Evolutionary conservation across 768 basidiomycete genomes (phyloP).

Genomic region (Boletus sensibilis): DNA sequence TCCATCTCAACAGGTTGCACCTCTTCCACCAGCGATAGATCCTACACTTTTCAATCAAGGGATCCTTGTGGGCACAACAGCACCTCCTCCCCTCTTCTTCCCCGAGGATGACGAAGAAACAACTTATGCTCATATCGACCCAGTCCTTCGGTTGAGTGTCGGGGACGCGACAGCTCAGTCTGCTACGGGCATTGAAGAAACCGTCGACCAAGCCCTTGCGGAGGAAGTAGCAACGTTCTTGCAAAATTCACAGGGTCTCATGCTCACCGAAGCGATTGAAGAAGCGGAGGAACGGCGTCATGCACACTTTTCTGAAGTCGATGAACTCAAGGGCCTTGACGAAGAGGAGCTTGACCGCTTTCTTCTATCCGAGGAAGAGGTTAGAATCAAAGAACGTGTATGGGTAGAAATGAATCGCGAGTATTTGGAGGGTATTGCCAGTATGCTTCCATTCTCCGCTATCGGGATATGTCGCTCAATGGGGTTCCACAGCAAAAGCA

Average conservation of each 20-base stretch:
- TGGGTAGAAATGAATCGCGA: constrained; percentile 95
- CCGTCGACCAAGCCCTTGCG: constrained; percentile 59
- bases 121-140: constrained; percentile 53
- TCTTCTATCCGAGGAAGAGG: constrained; percentile 75
- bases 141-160: constrained; percentile 41
- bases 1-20: constrained; percentile 16
- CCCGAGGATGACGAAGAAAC: constrained; percentile 45
- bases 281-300: constrained; percentile 65
- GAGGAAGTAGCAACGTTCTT: constrained; percentile 72
- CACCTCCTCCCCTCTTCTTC: constrained; percentile 38
- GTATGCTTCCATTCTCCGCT: constrained; percentile 31
- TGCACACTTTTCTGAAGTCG: constrained; percentile 45
- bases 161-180: constrained; percentile 14
- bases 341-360: constrained; percentile 88
- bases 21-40: constrained; percentile 43
- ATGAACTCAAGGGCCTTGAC: constrained; percentile 77
- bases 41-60: constrained; percentile 61
- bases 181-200: constrained; percentile 51
- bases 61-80: constrained; percentile 58
- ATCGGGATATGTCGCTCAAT: constrained; percentile 41
- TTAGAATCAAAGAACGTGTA: constrained; percentile 81
- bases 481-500: constrained; percentile 61
- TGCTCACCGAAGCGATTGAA: constrained; percentile 60
- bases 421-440: constrained; percentile 84
- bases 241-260: constrained; percentile 56